Evolutionary conservation across 2,329 filamentous ascomycete species (phyloP), one percentile per base, ranked within the genome.

Genomic region (Cladorrhinum sp.): DNA sequence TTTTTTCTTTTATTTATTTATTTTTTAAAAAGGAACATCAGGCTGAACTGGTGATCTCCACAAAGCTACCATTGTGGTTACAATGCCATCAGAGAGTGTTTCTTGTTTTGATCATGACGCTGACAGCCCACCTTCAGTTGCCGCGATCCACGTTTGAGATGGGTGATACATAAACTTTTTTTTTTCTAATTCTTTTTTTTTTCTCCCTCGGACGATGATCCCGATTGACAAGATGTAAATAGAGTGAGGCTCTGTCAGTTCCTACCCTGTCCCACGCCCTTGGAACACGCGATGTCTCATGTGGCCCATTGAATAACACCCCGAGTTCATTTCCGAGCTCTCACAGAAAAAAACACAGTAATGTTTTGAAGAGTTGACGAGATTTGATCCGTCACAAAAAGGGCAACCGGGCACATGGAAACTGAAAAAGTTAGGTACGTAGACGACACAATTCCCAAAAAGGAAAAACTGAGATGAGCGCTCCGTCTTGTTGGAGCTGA

Each of bases 271-370:
- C 36, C 36, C 36, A 42, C 16, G 6, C 16, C 10, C 16, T 57
- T 33, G 55, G 39, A 57, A 57, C 55, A 26, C 42, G 39, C 20
- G n/a, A 39, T 57, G 55, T 57, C 50, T 46, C 57, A 36, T 10
- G n/a, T 53, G n/a, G 42, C 33, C 12, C 23, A 52, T 36, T 52
- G 30, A 48, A 42, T 42, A 51, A 26, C n/a, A 28, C 26, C 9
- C 54, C 30, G 30, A 21, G 33, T 18, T 54, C 18, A 30, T 36
- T 54, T 54, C 30, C 23, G 30, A 28, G 6, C 23, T 24, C 26
- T 26, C n/a, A 36, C 28, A 28, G 52, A n/a, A n/a, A 36, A 42
- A 16, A 26, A 46, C 4, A 28, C 9, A 28, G 26, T n/a, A n/a
- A n/a, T n/a, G 9, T 28, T 28, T 36, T 36, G 33, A 33, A 26